Evolutionary conservation across 2,329 filamentous ascomycete genomes (phyloP).

Genomic region (Didymella sp.): DNA sequence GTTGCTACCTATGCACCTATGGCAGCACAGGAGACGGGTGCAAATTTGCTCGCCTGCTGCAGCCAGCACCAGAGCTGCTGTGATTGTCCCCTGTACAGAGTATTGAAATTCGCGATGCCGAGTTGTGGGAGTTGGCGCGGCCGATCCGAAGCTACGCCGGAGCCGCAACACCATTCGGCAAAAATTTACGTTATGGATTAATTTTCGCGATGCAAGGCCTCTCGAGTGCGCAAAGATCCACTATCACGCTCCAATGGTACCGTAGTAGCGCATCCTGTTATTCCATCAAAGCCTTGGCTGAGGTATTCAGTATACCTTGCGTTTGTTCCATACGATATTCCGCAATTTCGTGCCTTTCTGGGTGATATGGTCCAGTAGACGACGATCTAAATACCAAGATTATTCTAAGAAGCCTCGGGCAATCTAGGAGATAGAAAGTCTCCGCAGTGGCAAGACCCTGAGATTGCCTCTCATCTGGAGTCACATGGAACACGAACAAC

Average conservation of each 20-base stretch:
- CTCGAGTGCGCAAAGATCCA: background rate
- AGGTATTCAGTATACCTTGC: background rate
- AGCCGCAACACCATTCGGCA: slow-evolving; percentile 2
- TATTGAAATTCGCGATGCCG: background rate
- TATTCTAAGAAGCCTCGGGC: background rate
- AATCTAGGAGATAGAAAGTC: background rate
- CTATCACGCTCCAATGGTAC: background rate
- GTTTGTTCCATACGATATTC: background rate
- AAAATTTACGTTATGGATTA: slow-evolving; percentile 6
- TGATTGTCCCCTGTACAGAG: background rate
- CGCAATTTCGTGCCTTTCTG: background rate
- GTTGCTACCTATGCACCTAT: no score
- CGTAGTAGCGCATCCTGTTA: background rate
- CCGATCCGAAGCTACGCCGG: background rate
- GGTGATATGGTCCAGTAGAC: background rate
- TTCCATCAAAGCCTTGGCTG: background rate
- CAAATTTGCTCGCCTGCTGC: background rate
- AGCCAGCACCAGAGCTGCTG: background rate
- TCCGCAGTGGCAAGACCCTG: background rate
- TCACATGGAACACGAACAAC: background rate
- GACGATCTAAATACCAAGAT: background rate
- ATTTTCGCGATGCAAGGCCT: slow-evolving; percentile 1
- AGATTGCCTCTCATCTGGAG: no score
- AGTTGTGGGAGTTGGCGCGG: background rate
- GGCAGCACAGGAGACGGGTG: no score